Conservation (phyloP, 768 basidiomycete species). For the Leccinum fibrillosum region DNA sequence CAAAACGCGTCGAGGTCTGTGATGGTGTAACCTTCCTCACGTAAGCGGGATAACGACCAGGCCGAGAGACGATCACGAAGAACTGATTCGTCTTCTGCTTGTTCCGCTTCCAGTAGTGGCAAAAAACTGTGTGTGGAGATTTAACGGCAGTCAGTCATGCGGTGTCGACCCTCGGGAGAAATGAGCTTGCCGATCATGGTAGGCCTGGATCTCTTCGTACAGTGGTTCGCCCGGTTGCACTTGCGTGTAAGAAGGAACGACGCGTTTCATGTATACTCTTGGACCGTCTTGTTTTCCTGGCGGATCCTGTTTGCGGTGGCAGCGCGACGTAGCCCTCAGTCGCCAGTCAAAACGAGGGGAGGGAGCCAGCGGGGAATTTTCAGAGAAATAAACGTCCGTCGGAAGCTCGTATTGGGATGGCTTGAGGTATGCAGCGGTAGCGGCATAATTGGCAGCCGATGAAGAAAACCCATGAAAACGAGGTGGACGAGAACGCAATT, state of each 20-base stretch:
- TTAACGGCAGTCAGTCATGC: neutral
- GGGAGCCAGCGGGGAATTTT: conserved; percentile 26
- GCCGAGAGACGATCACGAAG: conserved; percentile 61
- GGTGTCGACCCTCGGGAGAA: neutral
- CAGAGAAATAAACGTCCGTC: conserved; percentile 30
- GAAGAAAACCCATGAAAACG: conserved; percentile 14
- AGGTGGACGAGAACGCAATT: neutral
- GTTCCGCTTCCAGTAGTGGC: conserved; percentile 53
- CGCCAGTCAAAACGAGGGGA: conserved; percentile 60
- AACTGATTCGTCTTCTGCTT: conserved; percentile 57
- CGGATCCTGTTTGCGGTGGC: conserved; percentile 11
- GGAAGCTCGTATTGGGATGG: conserved; percentile 21
- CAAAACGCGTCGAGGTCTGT: conserved; percentile 66
- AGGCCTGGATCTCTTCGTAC: conserved; percentile 49
- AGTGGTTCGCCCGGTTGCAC: conserved; percentile 39
- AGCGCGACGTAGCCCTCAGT: conserved; percentile 48
- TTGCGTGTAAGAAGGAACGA: conserved; percentile 33
- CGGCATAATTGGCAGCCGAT: conserved; percentile 4
- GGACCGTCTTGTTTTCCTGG: conserved; percentile 8
- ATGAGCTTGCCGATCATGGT: conserved; percentile 48
- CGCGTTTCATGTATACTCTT: conserved; percentile 35
- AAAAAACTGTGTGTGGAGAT: conserved; percentile 40
- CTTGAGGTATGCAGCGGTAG: conserved; percentile 10
- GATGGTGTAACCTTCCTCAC: conserved; percentile 71
- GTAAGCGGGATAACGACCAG: conserved; percentile 61